Conservation (phyloP, 345 rosid species). For the Euphorbia peplus region DNA sequence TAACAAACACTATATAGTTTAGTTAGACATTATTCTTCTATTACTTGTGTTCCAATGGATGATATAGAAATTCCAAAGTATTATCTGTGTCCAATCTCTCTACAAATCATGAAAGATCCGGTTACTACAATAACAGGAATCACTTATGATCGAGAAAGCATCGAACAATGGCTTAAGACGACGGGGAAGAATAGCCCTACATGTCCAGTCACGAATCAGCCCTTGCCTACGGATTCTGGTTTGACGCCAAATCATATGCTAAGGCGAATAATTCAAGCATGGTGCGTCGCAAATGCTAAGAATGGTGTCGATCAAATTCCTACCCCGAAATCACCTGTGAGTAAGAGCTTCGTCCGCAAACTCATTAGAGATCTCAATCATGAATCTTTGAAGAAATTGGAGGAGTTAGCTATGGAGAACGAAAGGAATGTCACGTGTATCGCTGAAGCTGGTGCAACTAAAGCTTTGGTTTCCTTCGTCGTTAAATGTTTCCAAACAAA, state of each 20-base stretch:
- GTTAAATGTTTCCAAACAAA: slow-evolving; percentile 21
- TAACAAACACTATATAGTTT: background rate
- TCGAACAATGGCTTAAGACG: slow-evolving; percentile 48
- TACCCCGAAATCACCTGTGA: slow-evolving; percentile 30
- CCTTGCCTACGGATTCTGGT: slow-evolving; percentile 33
- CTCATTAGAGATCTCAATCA: slow-evolving; percentile 32
- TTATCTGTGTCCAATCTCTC: slow-evolving; percentile 59
- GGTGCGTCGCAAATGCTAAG: slow-evolving; percentile 32
- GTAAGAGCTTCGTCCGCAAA: slow-evolving; percentile 21
- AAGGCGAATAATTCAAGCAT: slow-evolving; percentile 48
- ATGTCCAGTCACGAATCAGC: slow-evolving; percentile 58
- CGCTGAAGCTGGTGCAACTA: slow-evolving; percentile 32
- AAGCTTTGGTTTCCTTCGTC: slow-evolving; percentile 27
- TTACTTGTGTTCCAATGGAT: slow-evolving; percentile 23
- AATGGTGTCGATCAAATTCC: slow-evolving; percentile 33
- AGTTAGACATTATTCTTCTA: background rate
- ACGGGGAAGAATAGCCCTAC: slow-evolving; percentile 20
- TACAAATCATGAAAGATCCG: slow-evolving; percentile 58
- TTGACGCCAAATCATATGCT: slow-evolving; percentile 54
- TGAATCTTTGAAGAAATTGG: slow-evolving; percentile 31
- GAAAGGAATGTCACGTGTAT: slow-evolving; percentile 35
- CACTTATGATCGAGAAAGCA: slow-evolving; percentile 57
- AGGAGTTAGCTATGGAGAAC: slow-evolving; percentile 26
- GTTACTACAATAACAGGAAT: slow-evolving; percentile 61
- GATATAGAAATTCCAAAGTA: slow-evolving; percentile 46